Evolutionary conservation across 2,329 filamentous ascomycete genomes (phyloP), one percentile per base, ranked within the genome.

Genomic region (Diaporthe destruens): DNA sequence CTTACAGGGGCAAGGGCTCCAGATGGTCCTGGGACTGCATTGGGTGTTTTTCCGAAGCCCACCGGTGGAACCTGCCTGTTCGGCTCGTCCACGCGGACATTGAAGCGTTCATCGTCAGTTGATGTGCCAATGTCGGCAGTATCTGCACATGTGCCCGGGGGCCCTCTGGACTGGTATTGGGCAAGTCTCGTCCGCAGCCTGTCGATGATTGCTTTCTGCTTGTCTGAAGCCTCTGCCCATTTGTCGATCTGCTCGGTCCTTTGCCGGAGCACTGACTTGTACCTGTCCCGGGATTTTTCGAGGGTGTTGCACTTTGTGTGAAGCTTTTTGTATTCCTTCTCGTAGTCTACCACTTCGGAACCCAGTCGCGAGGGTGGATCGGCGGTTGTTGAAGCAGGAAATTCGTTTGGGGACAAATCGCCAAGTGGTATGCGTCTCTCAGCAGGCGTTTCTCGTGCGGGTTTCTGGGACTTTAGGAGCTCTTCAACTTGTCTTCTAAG

Each of bases 151-250:
- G 12, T 20, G 4, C 23, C 47, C 7, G 32, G 51, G 16, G 12
- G 20, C 2, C 32, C 53, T 34, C 18, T 34, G 11, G 25, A n/a
- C 42, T 36, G 59, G 32, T 42, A 49, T 44, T 42, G 42, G 7
- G 65, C 49, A 32, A 39, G 77, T 70, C 82, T 81, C 42, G 80
- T 80, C 73, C 87, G 84, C 12, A 87, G 80, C 32, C 77, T 79
- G 57, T 81, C 80, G 14, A 89, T 80, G 72, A 82, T 86, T 34
- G 79, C 79, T 67, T 86, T 81, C 23, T 89, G 77, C 16, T 80
- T 76, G 29, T 82, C 82, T 6, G 85, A 84, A 69, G 87, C 85
- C 7, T 80, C 78, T 34, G 81, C 80, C 87, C 87, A 90, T 42
- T 77, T 76, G 8, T 85, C 81, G 5, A 83, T 82, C 32, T 85